These are phyloP conservation scores for Tieghemostelium lacteum DNA, from an alignment of 78 protist genomes.

Conservation along the genomic window DNA sequence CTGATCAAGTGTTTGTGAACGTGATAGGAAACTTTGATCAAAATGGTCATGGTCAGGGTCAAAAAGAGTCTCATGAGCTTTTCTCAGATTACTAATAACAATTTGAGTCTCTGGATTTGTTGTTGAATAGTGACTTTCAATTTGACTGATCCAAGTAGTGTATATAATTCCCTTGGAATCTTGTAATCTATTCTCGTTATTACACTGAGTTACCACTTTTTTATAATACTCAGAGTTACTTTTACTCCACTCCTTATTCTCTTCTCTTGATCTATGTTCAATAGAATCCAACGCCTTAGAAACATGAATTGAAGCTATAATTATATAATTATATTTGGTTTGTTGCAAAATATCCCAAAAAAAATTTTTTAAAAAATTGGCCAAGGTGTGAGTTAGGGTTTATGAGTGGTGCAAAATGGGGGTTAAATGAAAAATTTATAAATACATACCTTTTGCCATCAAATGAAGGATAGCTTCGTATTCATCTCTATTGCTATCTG, in stretches of 20 bases:
- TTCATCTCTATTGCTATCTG: too few relatives aligned
- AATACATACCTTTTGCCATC: too few relatives aligned
- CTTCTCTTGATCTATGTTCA: conserved; percentile 24
- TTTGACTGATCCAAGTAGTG: not conserved
- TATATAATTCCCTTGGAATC: conserved; percentile 8
- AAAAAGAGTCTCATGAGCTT: not conserved
- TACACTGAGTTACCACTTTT: not conserved
- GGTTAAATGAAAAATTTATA: too few relatives aligned
- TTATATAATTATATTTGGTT: too few relatives aligned
- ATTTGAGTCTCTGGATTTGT: not conserved
- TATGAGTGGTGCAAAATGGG: too few relatives aligned
- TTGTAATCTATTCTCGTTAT: not conserved
- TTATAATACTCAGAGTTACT: conserved; percentile 4
- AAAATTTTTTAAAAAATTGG: too few relatives aligned
- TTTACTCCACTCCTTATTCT: conserved; percentile 4
- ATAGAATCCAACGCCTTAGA: conserved; percentile 22
- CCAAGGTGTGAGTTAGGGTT: too few relatives aligned
- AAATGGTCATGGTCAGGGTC: too few relatives aligned
- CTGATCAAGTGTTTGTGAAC: too few relatives aligned
- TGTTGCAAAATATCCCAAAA: too few relatives aligned
- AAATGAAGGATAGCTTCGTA: too few relatives aligned
- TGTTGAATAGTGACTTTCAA: not conserved
- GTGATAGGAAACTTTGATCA: too few relatives aligned
- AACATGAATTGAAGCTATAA: conserved; percentile 7
- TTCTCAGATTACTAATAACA: not conserved